These are phyloP conservation scores for Excoecaria cochinchinensis DNA, from an alignment of 345 rosid species.

Conservation along the genomic window DNA sequence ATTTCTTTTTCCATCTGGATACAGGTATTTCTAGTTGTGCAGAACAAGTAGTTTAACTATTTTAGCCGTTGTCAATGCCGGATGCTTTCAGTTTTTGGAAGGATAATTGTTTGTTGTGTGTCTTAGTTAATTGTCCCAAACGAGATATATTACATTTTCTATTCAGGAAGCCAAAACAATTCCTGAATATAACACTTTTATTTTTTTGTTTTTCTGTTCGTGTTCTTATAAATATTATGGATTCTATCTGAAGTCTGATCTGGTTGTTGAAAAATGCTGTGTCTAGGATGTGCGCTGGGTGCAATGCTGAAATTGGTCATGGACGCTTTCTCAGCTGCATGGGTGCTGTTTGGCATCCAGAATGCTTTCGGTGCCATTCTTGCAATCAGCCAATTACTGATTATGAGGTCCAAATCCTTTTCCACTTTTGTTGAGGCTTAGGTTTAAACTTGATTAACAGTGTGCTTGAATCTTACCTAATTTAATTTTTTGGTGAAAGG, in stretches of 20 bases:
- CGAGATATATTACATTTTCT: background rate
- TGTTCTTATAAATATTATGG: background rate
- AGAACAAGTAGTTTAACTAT: background rate
- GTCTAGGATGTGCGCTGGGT: slow-evolving; percentile 87
- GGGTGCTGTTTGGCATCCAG: slow-evolving; percentile 86
- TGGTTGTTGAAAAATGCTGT: slow-evolving; percentile 22
- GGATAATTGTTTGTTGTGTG: background rate
- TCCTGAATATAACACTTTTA: background rate
- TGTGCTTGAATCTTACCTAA: slow-evolving; percentile 12
- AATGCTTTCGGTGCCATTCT: slow-evolving; percentile 73
- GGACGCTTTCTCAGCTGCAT: slow-evolving; percentile 80
- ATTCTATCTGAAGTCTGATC: slow-evolving; percentile 11
- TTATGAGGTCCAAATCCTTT: slow-evolving; percentile 54
- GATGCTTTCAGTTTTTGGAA: background rate
- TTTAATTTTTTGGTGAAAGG: background rate
- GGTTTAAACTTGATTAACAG: slow-evolving; percentile 12
- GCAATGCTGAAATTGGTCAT: slow-evolving; percentile 81
- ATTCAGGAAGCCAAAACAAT: background rate
- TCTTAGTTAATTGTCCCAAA: background rate
- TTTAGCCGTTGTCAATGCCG: background rate
- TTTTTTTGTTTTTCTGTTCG: background rate
- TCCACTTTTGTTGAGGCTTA: slow-evolving; percentile 6
- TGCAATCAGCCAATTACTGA: slow-evolving; percentile 74
- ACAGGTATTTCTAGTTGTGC: slow-evolving; percentile 49
- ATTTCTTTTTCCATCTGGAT: slow-evolving; percentile 46